Base-by-base conservation (phyloP, 148 eudicot species). In the Nyssa sinensis region DNA sequence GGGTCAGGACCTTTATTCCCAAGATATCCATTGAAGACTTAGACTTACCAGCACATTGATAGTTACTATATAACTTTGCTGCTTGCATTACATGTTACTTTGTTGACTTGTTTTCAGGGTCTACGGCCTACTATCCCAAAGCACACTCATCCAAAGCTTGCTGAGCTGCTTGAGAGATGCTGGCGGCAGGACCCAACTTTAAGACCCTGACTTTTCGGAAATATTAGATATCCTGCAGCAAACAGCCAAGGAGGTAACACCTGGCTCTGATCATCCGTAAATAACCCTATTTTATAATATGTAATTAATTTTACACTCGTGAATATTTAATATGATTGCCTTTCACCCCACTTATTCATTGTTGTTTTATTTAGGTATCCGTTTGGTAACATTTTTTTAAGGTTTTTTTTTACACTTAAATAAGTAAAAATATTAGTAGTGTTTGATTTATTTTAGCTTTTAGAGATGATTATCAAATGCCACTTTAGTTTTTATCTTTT, bases 121-220 rank as follows among this genome's bases (percentile, higher is more conserved):
- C 79, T 94, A 49, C 84, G 98, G 27, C 98, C 98, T 34, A 84
- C 92, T 17, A 92, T 94, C 62, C 98, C 97, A 28, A 94, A 94
- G 82, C 74, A 88, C 66, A 88, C 88, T 64, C 85, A 81, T 67
- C 88, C 88, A 29, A 89, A 84, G 77, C 86, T 95, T 62, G 82
- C 84, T 68, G 94, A 88, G 81, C 88, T 95, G 79, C 98, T 95
- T 5, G 94, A 92, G 83, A 89, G 80, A 84, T 95, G 98, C 97
- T 95, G 98, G 98, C 94, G 85, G 81, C 92, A 90, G 78, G 98
- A 95, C 71, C 94, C 98, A 30, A 63, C 86, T 28, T 39, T 81
- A 75, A 85, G 98, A 88, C 98, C n/a, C 98, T 3, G 92, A 92
- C 80, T 95, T 95, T 80, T 68, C 93, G 9, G 98, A 90, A 74